A percentile compares a stretch with the other conserved stretches of the same genome.
Evolutionary conservation across 1,139 yeast species (phyloP).

Genomic region (Saccharomyces hybrid): DNA sequence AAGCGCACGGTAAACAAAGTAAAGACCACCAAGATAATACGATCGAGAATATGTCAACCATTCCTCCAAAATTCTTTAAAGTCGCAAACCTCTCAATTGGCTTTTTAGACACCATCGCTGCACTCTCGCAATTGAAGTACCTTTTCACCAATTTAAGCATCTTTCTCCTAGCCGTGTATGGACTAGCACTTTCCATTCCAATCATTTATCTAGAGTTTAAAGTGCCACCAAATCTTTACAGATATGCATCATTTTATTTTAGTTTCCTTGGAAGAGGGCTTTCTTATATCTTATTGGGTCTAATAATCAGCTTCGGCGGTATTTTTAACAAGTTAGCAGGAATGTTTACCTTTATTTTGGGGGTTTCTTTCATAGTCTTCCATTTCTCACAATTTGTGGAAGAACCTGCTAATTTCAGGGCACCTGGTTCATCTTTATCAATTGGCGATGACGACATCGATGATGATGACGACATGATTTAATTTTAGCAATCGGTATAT

Average conservation of each 20-base stretch:
- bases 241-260: slow-evolving; percentile 67
- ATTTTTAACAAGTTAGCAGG: slow-evolving; percentile 49
- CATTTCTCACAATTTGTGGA: slow-evolving; percentile 73
- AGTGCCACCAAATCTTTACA: slow-evolving; percentile 58
- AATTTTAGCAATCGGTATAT: not conserved
- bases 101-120: slow-evolving; percentile 43
- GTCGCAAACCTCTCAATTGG: slow-evolving; percentile 60
- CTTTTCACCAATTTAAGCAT: slow-evolving; percentile 14
- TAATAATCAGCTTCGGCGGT: slow-evolving; percentile 53
- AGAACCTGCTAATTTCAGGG: slow-evolving; percentile 32
- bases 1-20: not conserved
- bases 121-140: slow-evolving; percentile 15
- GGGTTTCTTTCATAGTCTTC: slow-evolving; percentile 49
- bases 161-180: slow-evolving; percentile 26
- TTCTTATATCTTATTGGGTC: slow-evolving; percentile 62
- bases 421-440: slow-evolving; percentile 17
- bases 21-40: not conserved
- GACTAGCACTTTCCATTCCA: slow-evolving; percentile 52
- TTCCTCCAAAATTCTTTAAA: slow-evolving; percentile 38
- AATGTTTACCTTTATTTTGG: slow-evolving; percentile 47
- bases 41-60: slow-evolving; percentile 5
- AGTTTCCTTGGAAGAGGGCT: slow-evolving; percentile 81
- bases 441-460: slow-evolving; percentile 22
- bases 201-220: slow-evolving; percentile 52
- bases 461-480: slow-evolving; percentile 19